Conservation (phyloP, 352 stramenopile genomes). For the Aphanomyces invadans region DNA sequence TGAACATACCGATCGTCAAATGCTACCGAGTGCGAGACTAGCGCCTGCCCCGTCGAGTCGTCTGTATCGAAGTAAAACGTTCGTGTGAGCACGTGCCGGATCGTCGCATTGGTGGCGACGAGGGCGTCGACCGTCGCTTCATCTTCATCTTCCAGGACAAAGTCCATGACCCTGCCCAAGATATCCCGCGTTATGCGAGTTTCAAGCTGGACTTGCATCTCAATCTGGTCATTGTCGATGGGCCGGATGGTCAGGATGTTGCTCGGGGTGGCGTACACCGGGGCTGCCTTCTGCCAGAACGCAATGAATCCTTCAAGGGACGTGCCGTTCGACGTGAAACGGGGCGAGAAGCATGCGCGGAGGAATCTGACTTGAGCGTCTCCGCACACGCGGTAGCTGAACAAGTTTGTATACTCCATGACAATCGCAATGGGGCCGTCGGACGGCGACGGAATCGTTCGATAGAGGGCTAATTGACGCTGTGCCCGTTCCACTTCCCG, state of each 20-base stretch:
- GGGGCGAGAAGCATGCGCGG: background rate
- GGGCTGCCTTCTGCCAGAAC: background rate
- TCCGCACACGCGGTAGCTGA: background rate
- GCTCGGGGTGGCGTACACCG: background rate
- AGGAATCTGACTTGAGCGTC: background rate
- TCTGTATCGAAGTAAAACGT: conserved; percentile 6
- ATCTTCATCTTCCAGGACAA: conserved; percentile 4
- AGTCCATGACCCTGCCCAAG: background rate
- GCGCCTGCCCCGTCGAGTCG: background rate
- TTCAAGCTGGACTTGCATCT: background rate
- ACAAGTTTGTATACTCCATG: conserved; percentile 7
- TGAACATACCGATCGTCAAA: background rate
- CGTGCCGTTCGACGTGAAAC: background rate
- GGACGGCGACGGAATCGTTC: background rate
- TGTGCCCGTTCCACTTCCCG: background rate
- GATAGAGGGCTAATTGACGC: background rate
- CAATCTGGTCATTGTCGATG: background rate
- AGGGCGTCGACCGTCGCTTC: background rate
- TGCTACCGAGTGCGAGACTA: background rate
- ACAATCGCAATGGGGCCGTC: background rate
- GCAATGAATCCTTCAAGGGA: conserved; percentile 8
- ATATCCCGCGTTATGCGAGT: background rate
- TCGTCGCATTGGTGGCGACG: background rate
- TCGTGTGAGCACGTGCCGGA: background rate
- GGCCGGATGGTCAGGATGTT: background rate